Conservation (phyloP, 179 eudicot species). For the Amaranthus tricolor region DNA sequence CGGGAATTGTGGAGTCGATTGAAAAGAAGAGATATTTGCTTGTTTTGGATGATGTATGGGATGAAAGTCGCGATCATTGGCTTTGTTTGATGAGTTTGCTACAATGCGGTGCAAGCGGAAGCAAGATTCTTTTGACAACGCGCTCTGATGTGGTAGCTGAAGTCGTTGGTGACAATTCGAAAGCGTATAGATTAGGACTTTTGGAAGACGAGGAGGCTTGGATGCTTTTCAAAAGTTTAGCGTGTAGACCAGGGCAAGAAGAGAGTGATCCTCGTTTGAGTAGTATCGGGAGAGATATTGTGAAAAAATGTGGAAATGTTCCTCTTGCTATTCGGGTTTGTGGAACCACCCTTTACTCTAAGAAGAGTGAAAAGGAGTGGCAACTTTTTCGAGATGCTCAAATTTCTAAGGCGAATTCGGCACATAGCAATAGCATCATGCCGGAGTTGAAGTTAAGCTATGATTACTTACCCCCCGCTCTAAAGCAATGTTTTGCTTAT, state of each 20-base stretch:
- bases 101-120: slow-evolving; percentile 10
- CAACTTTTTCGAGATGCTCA: not conserved
- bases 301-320: slow-evolving; percentile 24
- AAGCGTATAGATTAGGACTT: slow-evolving; percentile 5
- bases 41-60: slow-evolving; percentile 25
- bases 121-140: slow-evolving; percentile 24
- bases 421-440: not conserved
- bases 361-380: slow-evolving; percentile 19
- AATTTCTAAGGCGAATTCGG: slow-evolving; percentile 1
- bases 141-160: slow-evolving; percentile 16
- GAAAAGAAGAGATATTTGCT: slow-evolving; percentile 9
- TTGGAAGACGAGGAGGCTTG: slow-evolving; percentile 20
- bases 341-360: slow-evolving; percentile 14
- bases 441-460: slow-evolving; percentile 35
- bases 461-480: slow-evolving; percentile 19
- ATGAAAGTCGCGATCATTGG: slow-evolving; percentile 8
- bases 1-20: not conserved
- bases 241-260: not conserved
- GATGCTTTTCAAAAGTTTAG: slow-evolving; percentile 19
- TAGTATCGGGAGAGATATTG: slow-evolving; percentile 17
- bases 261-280: not conserved
- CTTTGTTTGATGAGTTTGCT: not conserved
- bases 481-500: slow-evolving; percentile 36
- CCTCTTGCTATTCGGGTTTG: slow-evolving; percentile 29
- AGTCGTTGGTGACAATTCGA: not conserved